Percentiles rank a stretch among this genome's conserved stretches.
phyloP scores from a whole-genome alignment of 371 early-diverging fungal species.

The Mortierella sp. region DNA sequence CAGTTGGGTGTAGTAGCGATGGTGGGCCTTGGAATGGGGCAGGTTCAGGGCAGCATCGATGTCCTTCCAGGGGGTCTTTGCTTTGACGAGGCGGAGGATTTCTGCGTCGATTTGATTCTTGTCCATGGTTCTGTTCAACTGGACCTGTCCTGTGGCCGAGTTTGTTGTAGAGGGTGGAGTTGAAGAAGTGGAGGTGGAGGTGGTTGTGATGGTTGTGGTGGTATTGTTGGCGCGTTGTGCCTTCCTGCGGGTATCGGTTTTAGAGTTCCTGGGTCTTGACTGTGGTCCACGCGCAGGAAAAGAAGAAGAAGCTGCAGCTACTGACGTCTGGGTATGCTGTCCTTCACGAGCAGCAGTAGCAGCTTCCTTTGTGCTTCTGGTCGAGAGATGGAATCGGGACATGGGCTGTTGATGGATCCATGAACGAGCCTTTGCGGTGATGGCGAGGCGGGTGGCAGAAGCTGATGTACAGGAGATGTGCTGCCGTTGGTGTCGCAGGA shows the following conservation, averaged over 20 bases:
- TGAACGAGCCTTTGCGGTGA: background rate
- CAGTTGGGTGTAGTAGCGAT: constrained; percentile 30
- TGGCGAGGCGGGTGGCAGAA: background rate
- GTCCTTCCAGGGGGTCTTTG: constrained; percentile 16
- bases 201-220: too few relatives aligned
- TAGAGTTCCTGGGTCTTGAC: background rate
- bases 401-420: background rate
- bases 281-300: background rate
- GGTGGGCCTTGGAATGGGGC: constrained; percentile 25
- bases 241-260: constrained; percentile 1
- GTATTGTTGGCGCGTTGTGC: background rate
- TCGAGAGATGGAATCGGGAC: constrained; percentile 3
- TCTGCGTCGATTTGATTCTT: constrained; percentile 7
- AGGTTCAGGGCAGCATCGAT: constrained; percentile 28
- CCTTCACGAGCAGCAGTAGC: too few relatives aligned
- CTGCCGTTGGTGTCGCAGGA: background rate
- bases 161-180: background rate
- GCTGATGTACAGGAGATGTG: background rate
- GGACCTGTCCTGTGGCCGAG: background rate
- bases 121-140: background rate
- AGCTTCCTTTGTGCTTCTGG: background rate
- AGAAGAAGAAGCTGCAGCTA: background rate
- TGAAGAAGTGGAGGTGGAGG: background rate
- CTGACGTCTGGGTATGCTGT: background rate
- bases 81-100: constrained; percentile 22